Base-by-base conservation (phyloP, 106 monocot species). In the Dendrobium chrysotoxum region DNA sequence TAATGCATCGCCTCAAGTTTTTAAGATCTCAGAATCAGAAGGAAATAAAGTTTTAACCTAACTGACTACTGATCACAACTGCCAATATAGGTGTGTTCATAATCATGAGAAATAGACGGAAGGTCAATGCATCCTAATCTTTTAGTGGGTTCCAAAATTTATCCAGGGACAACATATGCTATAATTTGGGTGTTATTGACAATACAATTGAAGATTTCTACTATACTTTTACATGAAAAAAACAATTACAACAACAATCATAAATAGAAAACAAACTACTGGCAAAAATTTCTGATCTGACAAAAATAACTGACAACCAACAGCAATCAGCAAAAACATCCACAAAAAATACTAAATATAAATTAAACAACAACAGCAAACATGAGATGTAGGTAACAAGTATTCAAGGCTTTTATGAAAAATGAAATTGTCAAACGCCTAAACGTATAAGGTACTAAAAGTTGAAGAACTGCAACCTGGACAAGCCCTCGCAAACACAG, bases 401-500 rank as follows among this genome's bases (percentile, higher is more conserved):
- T 47, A 76, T 47, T 74, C 41, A 40, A 74, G 20, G 18, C 28
- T 31, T 75, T 41, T 75, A 21, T 15, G 25, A 47, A 76, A 46
- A 47, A 47, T 46, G 21, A 76, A 76, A 46, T 76, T 26, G 50
- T 76, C 28, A 76, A 40, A n/a, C 21, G 23, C 23, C 74, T 40
- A 42, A 35, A 74, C 74, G 7, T 1, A 1, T 42, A 74, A 40
- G 20, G 41, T 26, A 53, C 71, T 68, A 46, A 66, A 54, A 38
- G 40, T 11, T 23, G 25, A 78, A 41, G 31, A 83, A 67, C 72
- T 5, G 31, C 15, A 30, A 98, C 97, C 97, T 94, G 97, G 26
- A 98, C 94, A 80, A 98, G 90, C 72, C 91, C 97, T 78, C 86
- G 79, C 67, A 98, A 75, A 80, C 97, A 98, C 28, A 98, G 89